Base-by-base conservation (phyloP, 2,329 filamentous ascomycete species). In the Aspergillus oerlinghausenensis region DNA sequence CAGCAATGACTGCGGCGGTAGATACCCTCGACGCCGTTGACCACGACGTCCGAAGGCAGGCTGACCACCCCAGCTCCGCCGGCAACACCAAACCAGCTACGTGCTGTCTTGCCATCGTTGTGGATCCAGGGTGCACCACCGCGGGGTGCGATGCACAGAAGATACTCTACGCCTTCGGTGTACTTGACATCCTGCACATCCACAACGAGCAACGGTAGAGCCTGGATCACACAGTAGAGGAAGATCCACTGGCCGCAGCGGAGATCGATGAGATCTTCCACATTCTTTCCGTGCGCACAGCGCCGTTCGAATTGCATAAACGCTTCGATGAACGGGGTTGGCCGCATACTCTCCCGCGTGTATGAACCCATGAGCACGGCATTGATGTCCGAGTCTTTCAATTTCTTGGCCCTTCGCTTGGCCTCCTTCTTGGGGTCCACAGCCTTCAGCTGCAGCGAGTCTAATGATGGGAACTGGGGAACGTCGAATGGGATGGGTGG, bases 401-500 rank as follows among this genome's bases (percentile, higher is more conserved):
- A 77, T 66, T 85, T 88, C 75, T 84, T 86, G 19, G 82, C 83
- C 58, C 86, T 83, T 54, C 89, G 82, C 69, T 90, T 91, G 35
- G 81, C 77, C 69, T 93, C 88, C 65, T 91, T 88, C 74, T 91
- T 93, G 1, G 83, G 71, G 21, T 89, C 82, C 32, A 90, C 79
- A 1, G 81, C 80, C 47, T 85, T 88, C 43, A 84, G 81, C 55
- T 87, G 80, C 19, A 91, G 80, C 1, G 84, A 79, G 32, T 82
- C 80, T 65, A 95, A 82, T 1, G 82, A 83, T 0, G 93, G 93
- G 25, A 95, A 75, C 62, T 87, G 83, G 2, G 94, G 93, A 4
- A 90, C 80, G 69, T 97, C 93, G 67, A 93, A 97, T 0, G 94
- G 93, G 55, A 97, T 86, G 0, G 93, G 91, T 0, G 94, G 94